These are phyloP conservation scores for Licmophora abbreviata DNA, from an alignment of 108 stramenopile genomes.

Conservation along the genomic window DNA sequence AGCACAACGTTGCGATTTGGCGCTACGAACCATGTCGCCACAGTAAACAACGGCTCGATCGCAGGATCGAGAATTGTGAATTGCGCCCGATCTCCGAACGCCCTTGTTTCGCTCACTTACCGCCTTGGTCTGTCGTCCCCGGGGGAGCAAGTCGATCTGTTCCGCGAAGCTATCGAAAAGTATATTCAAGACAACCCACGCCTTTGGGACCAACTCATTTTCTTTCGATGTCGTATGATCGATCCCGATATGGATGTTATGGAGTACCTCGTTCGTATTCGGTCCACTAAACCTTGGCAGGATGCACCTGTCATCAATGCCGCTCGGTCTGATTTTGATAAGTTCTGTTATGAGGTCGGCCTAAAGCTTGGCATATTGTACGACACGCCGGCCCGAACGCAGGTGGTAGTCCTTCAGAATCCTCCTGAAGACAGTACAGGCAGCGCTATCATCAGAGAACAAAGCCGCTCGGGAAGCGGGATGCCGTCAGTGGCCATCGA, in stretches of 20 bases:
- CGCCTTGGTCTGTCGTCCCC: constrained; percentile 31
- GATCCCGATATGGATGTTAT: constrained; percentile 40
- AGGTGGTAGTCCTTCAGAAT: too few relatives aligned
- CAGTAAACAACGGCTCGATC: constrained; percentile 55
- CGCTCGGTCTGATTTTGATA: constrained; percentile 31
- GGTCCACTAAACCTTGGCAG: constrained; percentile 65
- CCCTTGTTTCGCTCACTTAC: constrained; percentile 33
- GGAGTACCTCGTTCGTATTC: constrained; percentile 30
- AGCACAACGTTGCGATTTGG: constrained; percentile 57
- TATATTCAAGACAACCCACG: constrained; percentile 54
- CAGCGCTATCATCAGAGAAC: too few relatives aligned
- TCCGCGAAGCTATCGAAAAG: constrained; percentile 42
- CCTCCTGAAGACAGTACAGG: too few relatives aligned
- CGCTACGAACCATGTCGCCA: constrained; percentile 64
- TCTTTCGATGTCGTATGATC: constrained; percentile 38
- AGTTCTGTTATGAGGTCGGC: background rate
- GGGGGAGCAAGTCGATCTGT: constrained; percentile 34
- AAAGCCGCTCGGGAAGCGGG: too few relatives aligned
- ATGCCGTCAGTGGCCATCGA: too few relatives aligned
- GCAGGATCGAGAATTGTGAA: constrained; percentile 58
- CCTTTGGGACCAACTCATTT: constrained; percentile 44
- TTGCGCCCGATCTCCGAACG: constrained; percentile 51
- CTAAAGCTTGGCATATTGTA: background rate
- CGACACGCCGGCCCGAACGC: constrained; percentile 3
- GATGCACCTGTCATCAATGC: constrained; percentile 33